Base-by-base conservation (phyloP, 768 basidiomycete genomes). In the Leccinellum albellum region DNA sequence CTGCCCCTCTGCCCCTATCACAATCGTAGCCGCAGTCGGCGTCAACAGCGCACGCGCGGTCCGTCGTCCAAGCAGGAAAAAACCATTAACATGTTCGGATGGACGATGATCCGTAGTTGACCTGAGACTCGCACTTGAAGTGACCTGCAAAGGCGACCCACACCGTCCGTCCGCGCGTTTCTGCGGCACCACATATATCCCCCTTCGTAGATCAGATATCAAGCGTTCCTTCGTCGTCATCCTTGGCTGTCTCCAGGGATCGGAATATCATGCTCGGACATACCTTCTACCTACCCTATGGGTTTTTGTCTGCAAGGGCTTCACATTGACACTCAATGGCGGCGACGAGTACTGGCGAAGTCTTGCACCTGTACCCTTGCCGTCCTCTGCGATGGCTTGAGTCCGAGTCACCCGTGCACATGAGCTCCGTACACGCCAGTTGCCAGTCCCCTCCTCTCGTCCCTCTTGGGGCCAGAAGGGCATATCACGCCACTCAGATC, bases 101-200 rank as follows among this genome's bases (percentile, higher is more conserved):
- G 37, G 37, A n/a, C 37, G n/a, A 37, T 37, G 4, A 10, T 37
- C 37, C n/a, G 17, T 10, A 37, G 17, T 37, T n/a, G 17, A n/a
- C 2, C 24, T 21, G 3, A 17, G 20, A 17, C 24, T 46, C 20
- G 49, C 31, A 49, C 40, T 53, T 13, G 53, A 44, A 1, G 40
- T 28, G 3, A 37, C 35, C 8, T 8, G 17, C 35, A 9, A n/a
- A 37, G 55, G 51, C 14, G 62, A 49, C 45, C 52, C 33, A 4
- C 5, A 45, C 12, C 51, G 53, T 1, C 14, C n/a, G 13, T 21
- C 15, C 17, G 24, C 47, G 2, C 66, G 64, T 44, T 50, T 66
- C 31, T 66, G 66, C 4, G 67, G 66, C 20, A 63, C 58, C 23
- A 69, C 54, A 28, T 64, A 67, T 44, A 50, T 40, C 14, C 51